Conservation (phyloP, 345 rosid species). For the Eucalyptus virginea region DNA sequence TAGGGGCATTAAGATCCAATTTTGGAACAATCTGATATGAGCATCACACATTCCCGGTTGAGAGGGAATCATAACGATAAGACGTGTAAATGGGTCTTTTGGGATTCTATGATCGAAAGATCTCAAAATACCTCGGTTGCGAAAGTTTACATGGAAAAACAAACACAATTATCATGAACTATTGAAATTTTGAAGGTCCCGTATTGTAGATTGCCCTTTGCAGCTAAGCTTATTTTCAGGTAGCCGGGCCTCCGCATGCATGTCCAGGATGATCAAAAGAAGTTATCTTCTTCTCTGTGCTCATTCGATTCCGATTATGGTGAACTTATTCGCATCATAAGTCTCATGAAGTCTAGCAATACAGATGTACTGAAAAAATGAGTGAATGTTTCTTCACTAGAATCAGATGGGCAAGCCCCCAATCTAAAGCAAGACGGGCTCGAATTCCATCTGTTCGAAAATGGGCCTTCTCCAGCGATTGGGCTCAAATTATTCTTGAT, state of each 20-base stretch:
- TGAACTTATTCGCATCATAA: neutral
- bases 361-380: neutral
- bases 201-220: rapidly evolving
- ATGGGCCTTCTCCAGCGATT: neutral
- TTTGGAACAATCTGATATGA: neutral
- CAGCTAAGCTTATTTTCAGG: neutral
- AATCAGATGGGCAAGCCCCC: neutral
- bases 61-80: neutral
- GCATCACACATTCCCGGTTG: neutral
- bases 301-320: neutral
- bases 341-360: neutral
- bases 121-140: neutral
- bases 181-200: neutral
- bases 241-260: neutral
- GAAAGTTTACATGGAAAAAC: neutral
- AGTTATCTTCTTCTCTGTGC: neutral
- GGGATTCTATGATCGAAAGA: neutral
- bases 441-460: neutral
- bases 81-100: neutral
- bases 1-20: neutral
- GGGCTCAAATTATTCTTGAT: neutral
- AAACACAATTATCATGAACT: neutral
- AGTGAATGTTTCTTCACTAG: neutral
- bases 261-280: neutral
- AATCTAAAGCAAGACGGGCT: neutral